Conservation (phyloP, 768 basidiomycete genomes). For the Exidia glandulosa region DNA sequence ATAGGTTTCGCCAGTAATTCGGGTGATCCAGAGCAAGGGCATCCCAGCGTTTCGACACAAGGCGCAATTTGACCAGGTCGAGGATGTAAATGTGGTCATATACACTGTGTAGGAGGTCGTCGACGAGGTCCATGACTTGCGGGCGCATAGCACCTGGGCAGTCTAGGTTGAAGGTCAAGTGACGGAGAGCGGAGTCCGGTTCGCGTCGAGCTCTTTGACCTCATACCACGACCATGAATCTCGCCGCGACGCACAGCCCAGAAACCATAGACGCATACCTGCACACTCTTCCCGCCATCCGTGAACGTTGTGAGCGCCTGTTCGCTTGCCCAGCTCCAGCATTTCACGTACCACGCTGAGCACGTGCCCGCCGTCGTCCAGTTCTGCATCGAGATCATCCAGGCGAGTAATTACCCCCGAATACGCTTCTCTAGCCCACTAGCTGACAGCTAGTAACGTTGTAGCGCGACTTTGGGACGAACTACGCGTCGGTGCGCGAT, state of each 20-base stretch:
- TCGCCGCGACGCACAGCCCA: not conserved
- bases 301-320: slow-evolving; percentile 72
- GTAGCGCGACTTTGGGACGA: slow-evolving; percentile 70
- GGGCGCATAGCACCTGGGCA: too few relatives aligned
- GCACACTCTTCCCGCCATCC: slow-evolving; percentile 79
- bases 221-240: not conserved
- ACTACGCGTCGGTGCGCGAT: slow-evolving; percentile 57
- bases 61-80: too few relatives aligned
- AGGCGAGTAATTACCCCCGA: slow-evolving; percentile 33
- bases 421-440: too few relatives aligned
- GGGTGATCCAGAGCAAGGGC: too few relatives aligned
- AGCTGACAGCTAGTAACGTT: not conserved
- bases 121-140: too few relatives aligned
- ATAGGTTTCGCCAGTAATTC: too few relatives aligned
- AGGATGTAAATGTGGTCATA: too few relatives aligned
- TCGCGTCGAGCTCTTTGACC: too few relatives aligned
- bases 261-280: slow-evolving; percentile 40
- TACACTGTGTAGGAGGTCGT: too few relatives aligned
- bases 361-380: slow-evolving; percentile 56
- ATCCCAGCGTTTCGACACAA: too few relatives aligned
- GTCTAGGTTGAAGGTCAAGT: too few relatives aligned
- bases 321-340: slow-evolving; percentile 64
- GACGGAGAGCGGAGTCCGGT: too few relatives aligned
- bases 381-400: slow-evolving; percentile 69
- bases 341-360: slow-evolving; percentile 77